Conservation (phyloP, 169 alveolate genomes). For the Besnoitia besnoiti region DNA sequence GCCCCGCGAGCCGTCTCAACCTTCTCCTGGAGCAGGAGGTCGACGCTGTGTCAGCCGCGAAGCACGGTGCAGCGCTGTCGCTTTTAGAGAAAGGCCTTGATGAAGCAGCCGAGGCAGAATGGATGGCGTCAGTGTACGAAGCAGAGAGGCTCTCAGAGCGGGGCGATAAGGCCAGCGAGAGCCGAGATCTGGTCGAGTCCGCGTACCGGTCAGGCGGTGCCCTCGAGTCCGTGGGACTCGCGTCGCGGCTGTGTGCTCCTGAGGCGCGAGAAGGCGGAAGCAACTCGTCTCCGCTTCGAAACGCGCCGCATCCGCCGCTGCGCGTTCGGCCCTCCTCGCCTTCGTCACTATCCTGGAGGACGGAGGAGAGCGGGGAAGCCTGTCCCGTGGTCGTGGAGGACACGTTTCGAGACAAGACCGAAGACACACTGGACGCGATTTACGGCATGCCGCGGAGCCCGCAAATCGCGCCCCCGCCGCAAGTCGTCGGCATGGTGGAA, state of each 20-base stretch:
- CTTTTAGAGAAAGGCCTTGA: neutral
- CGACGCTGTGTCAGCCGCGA: neutral
- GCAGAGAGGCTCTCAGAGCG: neutral
- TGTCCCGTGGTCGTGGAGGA: neutral
- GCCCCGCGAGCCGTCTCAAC: neutral
- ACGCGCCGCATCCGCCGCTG: neutral
- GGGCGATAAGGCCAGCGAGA: neutral
- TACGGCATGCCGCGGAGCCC: constrained; percentile 32
- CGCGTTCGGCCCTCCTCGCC: neutral
- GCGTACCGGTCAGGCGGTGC: neutral
- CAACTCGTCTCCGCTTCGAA: neutral
- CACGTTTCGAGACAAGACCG: constrained; percentile 15
- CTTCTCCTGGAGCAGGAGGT: neutral
- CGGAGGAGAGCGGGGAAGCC: neutral
- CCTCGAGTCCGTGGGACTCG: neutral
- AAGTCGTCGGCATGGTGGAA: neutral
- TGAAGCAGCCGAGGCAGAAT: neutral
- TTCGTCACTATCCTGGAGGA: neutral
- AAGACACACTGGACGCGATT: constrained; percentile 33
- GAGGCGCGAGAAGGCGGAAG: neutral
- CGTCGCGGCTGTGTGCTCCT: neutral
- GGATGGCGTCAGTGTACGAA: neutral
- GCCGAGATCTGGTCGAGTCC: neutral
- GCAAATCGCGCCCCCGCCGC: neutral
- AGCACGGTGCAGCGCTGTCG: neutral